Base-by-base conservation (phyloP, 2,329 filamentous ascomycete genomes). In the Diaporthe sp. region DNA sequence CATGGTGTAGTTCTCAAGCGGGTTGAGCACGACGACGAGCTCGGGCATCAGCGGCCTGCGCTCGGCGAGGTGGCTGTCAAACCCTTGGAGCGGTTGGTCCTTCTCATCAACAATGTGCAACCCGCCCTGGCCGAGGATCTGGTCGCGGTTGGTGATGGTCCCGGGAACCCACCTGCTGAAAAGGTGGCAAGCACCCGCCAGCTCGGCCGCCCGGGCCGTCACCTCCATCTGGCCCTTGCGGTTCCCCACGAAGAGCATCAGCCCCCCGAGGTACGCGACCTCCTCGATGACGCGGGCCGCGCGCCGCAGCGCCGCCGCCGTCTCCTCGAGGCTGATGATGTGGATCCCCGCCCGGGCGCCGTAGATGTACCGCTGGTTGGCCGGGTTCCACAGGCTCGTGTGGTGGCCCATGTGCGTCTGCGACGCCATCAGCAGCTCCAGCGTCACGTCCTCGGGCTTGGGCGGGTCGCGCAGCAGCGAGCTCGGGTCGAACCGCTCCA, bases 121-220 rank as follows among this genome's bases (percentile, higher is more conserved):
- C 72, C 84, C 85, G 81, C 92, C 93, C 65, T 87, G 86, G 58
- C 89, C 89, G n/a, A 98, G 88, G 77, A 98, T 96, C 82, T 96
- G 92, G 81, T 98, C 92, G 71, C 94, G 93, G 85, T 99, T 99
- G 50, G 97, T 98, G 80, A 99, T 94, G 76, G 91, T 92, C 1
- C 97, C 97, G 0, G 97, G 94, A 66, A 93, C 95, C 97, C 97
- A 99, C 79, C 95, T 93, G 81, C 94, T 94, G 81, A 98, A 98
- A 44, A 99, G 84, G 82, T 98, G 96, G 81, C 94, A 98, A 2
- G 91, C 95, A 73, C 91, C 89, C 0, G 95, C 91, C 76, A 97
- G 83, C 82, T 93, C 87, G 0, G 97, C 95, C 7, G 96, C 95
- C 76, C 91, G 91, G 22, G 97, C 94, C 1, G 98, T 94, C 70